Base-by-base conservation (phyloP, 2,329 filamentous ascomycete species). In the Pseudovirgaria hyperparasitica region DNA sequence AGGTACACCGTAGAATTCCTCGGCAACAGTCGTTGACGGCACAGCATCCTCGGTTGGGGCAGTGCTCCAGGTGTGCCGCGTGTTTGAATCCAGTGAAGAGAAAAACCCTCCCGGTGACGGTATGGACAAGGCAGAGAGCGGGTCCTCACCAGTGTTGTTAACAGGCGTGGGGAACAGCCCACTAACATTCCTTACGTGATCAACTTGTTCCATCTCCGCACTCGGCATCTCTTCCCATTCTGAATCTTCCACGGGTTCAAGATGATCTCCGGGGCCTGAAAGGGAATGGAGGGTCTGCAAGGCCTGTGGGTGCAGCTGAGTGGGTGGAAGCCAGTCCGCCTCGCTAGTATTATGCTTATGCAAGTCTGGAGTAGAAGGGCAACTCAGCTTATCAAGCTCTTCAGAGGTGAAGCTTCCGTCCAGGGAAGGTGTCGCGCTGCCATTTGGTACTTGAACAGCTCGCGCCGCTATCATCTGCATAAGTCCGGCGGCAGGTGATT, bases 81-180 rank as follows among this genome's bases (percentile, higher is more conserved):
- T 74, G 28, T 72, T 70, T 4, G 77, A 72, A 19, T 79, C 82
- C 16, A 94, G 67, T 0, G 79, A 84, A 2, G 82, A 82, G 55
- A 94, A 94, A 63, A 94, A 94, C 1, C 80, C 84, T 15, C 82
- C 79, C 0, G 87, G 87, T 0, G 87, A 94, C 5, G 86, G 87
- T 18, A 96, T 85, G 15, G 86, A 86, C 12, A 94, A 67, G 32
- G 71, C 75, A 12, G 81, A 86, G 35, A 94, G 67, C 20, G 76
- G 80, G 30, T 76, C 76, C n/a, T 21, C 26, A 16, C 44, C 63
- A 13, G 48, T 55, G 18, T 50, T 57, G 19, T 40, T 40, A 14
- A 35, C 27, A 5, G 34, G 14, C 4, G 36, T 26, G 9, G 44
- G 35, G 5, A 20, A 14, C 19, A 28, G 18, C 33, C 60, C 63